Percentiles rank a stretch among this genome's conserved stretches.
These are phyloP conservation scores for Diutina sp. DNA, from an alignment of 1,139 yeast genomes.

Conservation along the genomic window DNA sequence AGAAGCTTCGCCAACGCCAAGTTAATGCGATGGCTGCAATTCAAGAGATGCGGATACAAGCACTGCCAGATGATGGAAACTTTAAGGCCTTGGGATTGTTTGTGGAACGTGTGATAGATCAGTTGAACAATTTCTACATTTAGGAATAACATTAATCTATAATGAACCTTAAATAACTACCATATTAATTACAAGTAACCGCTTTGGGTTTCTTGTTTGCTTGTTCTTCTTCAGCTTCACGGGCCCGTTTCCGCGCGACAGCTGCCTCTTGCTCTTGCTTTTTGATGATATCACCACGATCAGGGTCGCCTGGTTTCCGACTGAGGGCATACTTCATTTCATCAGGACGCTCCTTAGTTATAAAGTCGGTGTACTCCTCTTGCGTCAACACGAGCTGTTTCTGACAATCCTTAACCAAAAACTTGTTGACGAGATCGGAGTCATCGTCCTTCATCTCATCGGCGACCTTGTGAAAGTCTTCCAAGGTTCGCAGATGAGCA, in stretches of 20 bases:
- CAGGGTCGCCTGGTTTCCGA: background rate
- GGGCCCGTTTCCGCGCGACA: background rate
- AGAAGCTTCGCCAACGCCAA: background rate
- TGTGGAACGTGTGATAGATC: background rate
- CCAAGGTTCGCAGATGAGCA: constrained; percentile 42
- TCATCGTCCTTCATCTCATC: constrained; percentile 7
- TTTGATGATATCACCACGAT: background rate
- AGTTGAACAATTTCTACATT: background rate
- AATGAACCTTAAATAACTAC: background rate
- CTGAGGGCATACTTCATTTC: background rate
- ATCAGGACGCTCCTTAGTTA: background rate
- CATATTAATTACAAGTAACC: background rate
- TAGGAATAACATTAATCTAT: background rate
- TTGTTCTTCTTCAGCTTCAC: background rate
- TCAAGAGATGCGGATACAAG: background rate
- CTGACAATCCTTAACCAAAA: background rate
- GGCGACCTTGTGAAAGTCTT: constrained; percentile 24
- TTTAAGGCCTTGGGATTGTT: background rate
- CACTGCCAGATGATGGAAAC: background rate
- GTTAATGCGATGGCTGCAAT: background rate
- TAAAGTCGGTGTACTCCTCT: background rate
- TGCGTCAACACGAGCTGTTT: background rate
- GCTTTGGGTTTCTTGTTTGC: background rate
- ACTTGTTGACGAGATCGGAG: constrained; percentile 10
- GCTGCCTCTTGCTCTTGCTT: background rate